Conservation (phyloP, 1,284 basidiomycete genomes). For the Hemileia vastatrix region DNA sequence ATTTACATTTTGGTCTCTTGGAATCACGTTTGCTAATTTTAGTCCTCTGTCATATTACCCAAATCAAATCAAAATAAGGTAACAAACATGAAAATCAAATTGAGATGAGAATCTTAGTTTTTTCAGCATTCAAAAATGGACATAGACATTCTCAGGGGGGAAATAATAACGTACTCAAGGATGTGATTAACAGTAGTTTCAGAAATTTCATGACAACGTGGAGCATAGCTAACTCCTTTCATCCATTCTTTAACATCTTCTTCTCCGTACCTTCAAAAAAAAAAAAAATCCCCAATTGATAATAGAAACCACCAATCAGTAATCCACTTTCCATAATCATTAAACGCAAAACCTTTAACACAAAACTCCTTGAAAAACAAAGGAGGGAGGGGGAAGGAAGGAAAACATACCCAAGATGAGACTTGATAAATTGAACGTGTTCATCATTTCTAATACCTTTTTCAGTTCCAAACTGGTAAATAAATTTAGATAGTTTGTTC, state of each 20-base stretch:
- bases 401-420: conserved; percentile 56
- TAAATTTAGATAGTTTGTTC: conserved; percentile 55
- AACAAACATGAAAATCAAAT: no score
- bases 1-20: no score
- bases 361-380: neutral
- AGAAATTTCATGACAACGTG: conserved; percentile 5
- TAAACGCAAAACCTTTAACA: neutral
- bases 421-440: conserved; percentile 64
- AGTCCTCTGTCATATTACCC: no score
- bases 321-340: neutral
- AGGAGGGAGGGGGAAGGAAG: neutral
- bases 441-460: conserved; percentile 53
- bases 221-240: conserved; percentile 34
- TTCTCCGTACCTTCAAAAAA: conserved; percentile 51
- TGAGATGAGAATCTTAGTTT: no score
- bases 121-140: no score
- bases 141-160: no score
- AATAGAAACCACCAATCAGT: neutral
- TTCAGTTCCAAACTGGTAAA: conserved; percentile 58
- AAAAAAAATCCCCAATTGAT: neutral
- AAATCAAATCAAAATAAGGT: no score
- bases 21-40: no score
- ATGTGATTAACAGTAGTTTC: conserved; percentile 5
- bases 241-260: conserved; percentile 60
- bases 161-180: conserved; percentile 48